These are phyloP conservation scores for Magnolia changhungtana DNA, from an alignment of 164 flowering plant genomes.

Conservation along the genomic window DNA sequence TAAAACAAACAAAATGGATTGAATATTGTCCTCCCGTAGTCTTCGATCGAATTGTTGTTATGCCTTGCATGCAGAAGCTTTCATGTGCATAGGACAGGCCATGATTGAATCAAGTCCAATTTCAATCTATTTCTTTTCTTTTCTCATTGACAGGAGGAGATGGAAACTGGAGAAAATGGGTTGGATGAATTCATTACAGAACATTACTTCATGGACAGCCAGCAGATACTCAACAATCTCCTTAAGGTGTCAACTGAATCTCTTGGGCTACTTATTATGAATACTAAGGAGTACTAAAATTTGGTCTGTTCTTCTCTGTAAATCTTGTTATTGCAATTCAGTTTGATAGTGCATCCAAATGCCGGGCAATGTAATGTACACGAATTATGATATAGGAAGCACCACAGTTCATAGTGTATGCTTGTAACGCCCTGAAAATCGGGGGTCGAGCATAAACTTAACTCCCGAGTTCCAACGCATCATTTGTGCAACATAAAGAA, in stretches of 20 bases:
- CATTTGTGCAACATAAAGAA: no score
- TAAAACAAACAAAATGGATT: no score
- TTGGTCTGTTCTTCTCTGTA: no score
- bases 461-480: no score
- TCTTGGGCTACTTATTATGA: neutral
- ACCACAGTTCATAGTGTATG: neutral
- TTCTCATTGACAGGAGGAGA: conserved; percentile 30
- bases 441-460: no score
- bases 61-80: no score
- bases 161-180: conserved; percentile 28
- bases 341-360: neutral
- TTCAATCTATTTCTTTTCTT: neutral
- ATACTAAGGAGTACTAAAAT: neutral
- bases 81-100: no score
- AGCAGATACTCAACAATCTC: conserved; percentile 33
- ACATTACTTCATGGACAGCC: conserved; percentile 33
- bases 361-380: neutral
- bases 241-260: conserved; percentile 28
- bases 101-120: neutral
- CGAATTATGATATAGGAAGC: neutral
- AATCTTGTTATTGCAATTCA: no score
- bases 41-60: no score
- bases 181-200: conserved; percentile 25
- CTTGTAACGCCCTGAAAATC: no score
- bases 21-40: no score